phyloP scores from a whole-genome alignment of 228 moss, liverwort and hornwort species.

The Sphagnum fallax region DNA sequence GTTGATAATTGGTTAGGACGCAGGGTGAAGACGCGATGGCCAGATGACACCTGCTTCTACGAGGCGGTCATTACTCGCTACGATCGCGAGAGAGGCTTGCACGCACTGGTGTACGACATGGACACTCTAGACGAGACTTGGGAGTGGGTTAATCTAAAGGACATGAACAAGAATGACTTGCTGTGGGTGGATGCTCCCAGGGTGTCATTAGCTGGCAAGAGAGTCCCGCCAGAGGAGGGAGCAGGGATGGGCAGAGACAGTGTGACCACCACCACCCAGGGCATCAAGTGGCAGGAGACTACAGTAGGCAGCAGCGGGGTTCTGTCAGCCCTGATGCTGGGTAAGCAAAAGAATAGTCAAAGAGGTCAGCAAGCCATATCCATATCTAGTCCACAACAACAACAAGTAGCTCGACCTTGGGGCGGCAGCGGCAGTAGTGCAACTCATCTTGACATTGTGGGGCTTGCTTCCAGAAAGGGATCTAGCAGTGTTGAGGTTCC shows the following conservation, averaged over 20 bases:
- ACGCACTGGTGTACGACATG: constrained; percentile 13
- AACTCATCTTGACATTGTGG: too few species aligned
- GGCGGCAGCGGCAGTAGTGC: not conserved
- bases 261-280: constrained; percentile 22
- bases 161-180: constrained; percentile 10
- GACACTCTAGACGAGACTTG: constrained; percentile 1
- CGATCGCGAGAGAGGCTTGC: constrained; percentile 7
- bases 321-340: not conserved
- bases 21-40: constrained; percentile 3
- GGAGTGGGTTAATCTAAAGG: constrained; percentile 14
- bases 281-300: constrained; percentile 41
- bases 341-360: constrained; percentile 15
- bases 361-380: constrained; percentile 10
- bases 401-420: constrained; percentile 2
- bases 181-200: constrained; percentile 5
- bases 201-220: not conserved
- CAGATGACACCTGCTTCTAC: constrained; percentile 5
- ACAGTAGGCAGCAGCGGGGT: constrained; percentile 9
- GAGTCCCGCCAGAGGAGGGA: constrained; percentile 30
- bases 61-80: constrained; percentile 14
- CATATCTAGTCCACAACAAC: constrained; percentile 1
- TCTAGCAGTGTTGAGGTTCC: constrained; percentile 5
- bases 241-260: constrained; percentile 54
- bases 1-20: constrained; percentile 3
- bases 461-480: not conserved